These are phyloP conservation scores for Phlegmacium glaucopus DNA, from an alignment of 768 basidiomycete genomes.

Conservation along the genomic window DNA sequence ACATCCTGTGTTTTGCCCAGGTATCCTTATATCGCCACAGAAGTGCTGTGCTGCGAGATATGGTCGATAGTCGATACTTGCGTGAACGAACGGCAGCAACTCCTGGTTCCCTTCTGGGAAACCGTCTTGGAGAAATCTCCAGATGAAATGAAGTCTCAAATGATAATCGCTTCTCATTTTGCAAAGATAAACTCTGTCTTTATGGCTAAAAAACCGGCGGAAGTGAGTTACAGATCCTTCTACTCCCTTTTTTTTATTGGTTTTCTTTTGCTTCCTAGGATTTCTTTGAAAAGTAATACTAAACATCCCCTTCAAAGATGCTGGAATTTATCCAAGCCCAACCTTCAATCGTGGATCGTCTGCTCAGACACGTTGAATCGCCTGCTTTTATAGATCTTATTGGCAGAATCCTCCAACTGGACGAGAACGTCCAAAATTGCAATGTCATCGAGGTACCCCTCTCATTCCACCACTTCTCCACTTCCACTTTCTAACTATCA, in stretches of 20 bases:
- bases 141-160: slow-evolving; percentile 84
- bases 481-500: slow-evolving; percentile 3
- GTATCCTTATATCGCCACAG: slow-evolving; percentile 90
- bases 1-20: slow-evolving; percentile 36
- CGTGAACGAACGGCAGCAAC: slow-evolving; percentile 62
- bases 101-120: slow-evolving; percentile 91
- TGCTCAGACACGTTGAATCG: slow-evolving; percentile 83
- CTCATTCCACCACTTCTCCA: slow-evolving; percentile 18
- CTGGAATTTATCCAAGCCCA: slow-evolving; percentile 86
- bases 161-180: slow-evolving; percentile 89
- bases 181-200: slow-evolving; percentile 91
- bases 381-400: slow-evolving; percentile 91
- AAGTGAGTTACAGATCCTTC: slow-evolving; percentile 54
- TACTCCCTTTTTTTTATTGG: no score
- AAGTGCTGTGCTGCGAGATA: slow-evolving; percentile 93
- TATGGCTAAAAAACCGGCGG: slow-evolving; percentile 81
- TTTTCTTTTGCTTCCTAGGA: background rate
- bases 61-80: slow-evolving; percentile 94
- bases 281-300: slow-evolving; percentile 15
- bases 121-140: slow-evolving; percentile 73
- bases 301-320: slow-evolving; percentile 58
- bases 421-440: slow-evolving; percentile 76
- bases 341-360: slow-evolving; percentile 74
- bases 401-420: slow-evolving; percentile 84
- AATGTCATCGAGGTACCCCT: slow-evolving; percentile 84